Evolutionary conservation across 208 protist species (phyloP), one percentile per base, ranked within the genome.

Genomic region (Trichomonas vaginalis): DNA sequence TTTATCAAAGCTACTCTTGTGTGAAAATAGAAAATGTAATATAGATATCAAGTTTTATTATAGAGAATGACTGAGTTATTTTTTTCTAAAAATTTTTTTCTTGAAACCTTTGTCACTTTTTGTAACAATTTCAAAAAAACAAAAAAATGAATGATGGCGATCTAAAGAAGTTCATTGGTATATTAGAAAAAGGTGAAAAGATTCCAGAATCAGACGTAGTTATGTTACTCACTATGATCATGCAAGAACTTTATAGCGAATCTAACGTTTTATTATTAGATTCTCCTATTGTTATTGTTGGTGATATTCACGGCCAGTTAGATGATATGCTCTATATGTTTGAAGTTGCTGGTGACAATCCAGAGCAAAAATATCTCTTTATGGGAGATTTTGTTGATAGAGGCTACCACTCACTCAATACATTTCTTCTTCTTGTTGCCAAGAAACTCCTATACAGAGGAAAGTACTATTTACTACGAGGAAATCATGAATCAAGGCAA

Each of bases 401-500:
- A 47, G 82, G 82, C 27, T 88, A 88, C 47, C 40, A 47, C 45
- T 96, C 96, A 12, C 27, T 90, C 9, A 96, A 97, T 79, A 95
- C 96, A 27, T 62, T 97, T 42, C 45, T 96, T 32, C 47, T 95
- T 40, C 95, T 97, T 32, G 40, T 70, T 51, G n/a, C 37, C 6
- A 40, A 96, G 46, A 96, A 96, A 70, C 37, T 97, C 48, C 27
- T 56, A 17, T 96, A 96, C 61, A 96, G 96, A 70, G 45, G 96
- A 15, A 17, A 32, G 0, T 62, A 96, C 35, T 96, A 49, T 46
- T 47, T 97, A 42, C 12, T 97, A 0, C 95, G 96, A 14, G 96
- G 96, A 10, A 97, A 97, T 90, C 96, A 97, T 82, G 96, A 97
- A 87, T 96, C 88, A 49, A 37, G 96, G 32, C 46, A 62, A 32